Base-by-base conservation (phyloP, 306 rosid genomes). In the Cicer judaicum region DNA sequence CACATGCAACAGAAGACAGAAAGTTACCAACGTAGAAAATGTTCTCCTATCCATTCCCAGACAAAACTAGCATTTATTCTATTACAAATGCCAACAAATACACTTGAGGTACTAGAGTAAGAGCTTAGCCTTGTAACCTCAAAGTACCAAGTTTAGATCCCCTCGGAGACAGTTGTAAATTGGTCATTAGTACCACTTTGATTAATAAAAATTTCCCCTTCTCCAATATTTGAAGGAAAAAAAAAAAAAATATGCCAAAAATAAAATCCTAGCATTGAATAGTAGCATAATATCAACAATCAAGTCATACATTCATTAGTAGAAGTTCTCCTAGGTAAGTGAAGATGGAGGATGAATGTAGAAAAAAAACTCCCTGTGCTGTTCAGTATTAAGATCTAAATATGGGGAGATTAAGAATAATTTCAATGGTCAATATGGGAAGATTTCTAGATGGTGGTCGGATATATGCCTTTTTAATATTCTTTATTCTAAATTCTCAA, bases 51-150 rank as follows among this genome's bases (percentile, higher is more conserved):
- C 34, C 65, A 75, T 76, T 41, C 11, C 7, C 75, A 49, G 53
- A 44, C 40, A 72, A 76, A 61, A 76, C 69, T 49, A 54, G 64
- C 54, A 75, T 18, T 65, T 52, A 72, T 76, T 69, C 14, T 54
- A 39, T 62, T 36, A 46, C 21, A 41, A 55, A 59, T 74, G 15
- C 43, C 68, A 24, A 52, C 15, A 21, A 24, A 1, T 36, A 39
- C 4, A 10, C 53, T 78, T 60, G 34, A 29, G 34, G 34, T 29
- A 4, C 34, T 29, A 29, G 34, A 29, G 34, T 29, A 3, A 29
- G 34, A 29, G 34, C 0, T 29, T 29, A 29, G 34, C 34, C 34
- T 29, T 29, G 34, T 29, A 29, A 3, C 34, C 34, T 29, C 5
- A 29, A 29, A 29, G 34, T 29, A 29, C 34, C 34, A 5, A 29